phyloP scores from a whole-genome alignment of 495 filamentous ascomycete genomes.

The Immersiella caudata region DNA sequence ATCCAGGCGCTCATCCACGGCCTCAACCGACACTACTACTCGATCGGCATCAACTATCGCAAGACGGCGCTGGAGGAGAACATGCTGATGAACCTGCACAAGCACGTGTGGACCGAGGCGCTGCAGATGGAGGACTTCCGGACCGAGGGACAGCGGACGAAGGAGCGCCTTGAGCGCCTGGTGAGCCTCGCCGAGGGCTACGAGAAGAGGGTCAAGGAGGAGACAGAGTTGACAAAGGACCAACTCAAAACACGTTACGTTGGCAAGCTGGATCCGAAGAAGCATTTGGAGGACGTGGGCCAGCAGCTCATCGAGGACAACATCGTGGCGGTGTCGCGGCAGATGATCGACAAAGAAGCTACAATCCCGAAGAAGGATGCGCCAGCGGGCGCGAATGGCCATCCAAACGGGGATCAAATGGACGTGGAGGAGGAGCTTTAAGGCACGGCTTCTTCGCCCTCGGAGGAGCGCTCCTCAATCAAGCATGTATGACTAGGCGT shows the following conservation, averaged over 20 bases:
- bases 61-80: conserved; percentile 98
- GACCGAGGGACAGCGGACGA: conserved; percentile 78
- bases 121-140: conserved; percentile 96
- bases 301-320: conserved; percentile 98
- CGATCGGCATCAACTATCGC: conserved; percentile 95
- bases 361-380: conserved; percentile 60
- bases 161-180: conserved; percentile 81
- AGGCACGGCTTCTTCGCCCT: conserved; percentile 12
- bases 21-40: conserved; percentile 98
- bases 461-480: neutral
- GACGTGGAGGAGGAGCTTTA: conserved; percentile 55
- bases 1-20: conserved; percentile 99
- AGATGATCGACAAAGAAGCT: conserved; percentile 99
- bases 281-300: conserved; percentile 95
- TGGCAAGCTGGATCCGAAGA: conserved; percentile 98
- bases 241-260: conserved; percentile 99
- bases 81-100: conserved; percentile 99
- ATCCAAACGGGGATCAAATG: conserved; percentile 58
- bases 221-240: conserved; percentile 94
- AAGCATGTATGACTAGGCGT: conserved; percentile 42
- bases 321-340: conserved; percentile 91
- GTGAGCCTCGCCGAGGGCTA: conserved; percentile 92
- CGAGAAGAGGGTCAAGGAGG: conserved; percentile 98
- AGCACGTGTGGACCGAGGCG: conserved; percentile 98
- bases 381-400: conserved; percentile 49